These are phyloP conservation scores for Pseudisothecium myosuroides DNA, from an alignment of 225 moss, liverwort and hornwort species.

Conservation along the genomic window DNA sequence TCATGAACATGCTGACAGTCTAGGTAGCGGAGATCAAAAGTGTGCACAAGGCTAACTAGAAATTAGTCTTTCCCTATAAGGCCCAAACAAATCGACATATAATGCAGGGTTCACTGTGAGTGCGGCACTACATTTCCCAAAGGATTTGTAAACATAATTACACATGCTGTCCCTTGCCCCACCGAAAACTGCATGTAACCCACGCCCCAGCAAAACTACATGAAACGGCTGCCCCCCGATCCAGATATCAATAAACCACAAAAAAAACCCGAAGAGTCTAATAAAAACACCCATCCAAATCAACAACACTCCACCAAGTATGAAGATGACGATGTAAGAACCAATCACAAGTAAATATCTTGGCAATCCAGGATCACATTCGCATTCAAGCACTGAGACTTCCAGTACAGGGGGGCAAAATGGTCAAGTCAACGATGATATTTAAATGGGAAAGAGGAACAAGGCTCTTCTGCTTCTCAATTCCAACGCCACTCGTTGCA, in stretches of 20 bases:
- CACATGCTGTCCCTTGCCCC: not conserved
- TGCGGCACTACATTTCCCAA: not conserved
- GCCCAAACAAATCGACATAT: not conserved
- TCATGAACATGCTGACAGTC: not conserved
- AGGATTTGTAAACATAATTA: not conserved
- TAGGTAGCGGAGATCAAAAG: not conserved
- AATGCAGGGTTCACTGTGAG: not conserved
- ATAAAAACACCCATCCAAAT: not conserved
- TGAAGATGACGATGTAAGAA: not conserved
- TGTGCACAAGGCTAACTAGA: not conserved
- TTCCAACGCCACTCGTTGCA: not conserved
- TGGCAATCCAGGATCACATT: not conserved
- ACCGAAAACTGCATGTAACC: not conserved
- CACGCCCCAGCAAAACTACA: not conserved
- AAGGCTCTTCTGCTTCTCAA: not conserved
- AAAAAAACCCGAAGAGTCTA: not conserved
- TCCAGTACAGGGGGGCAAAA: not conserved
- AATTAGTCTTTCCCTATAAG: not conserved
- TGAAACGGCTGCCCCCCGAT: not conserved
- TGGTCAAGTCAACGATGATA: too few species aligned
- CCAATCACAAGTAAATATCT: not conserved
- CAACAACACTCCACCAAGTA: not conserved
- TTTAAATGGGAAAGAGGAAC: not conserved
- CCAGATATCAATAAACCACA: too few species aligned
- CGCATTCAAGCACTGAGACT: not conserved